A percentile compares a stretch with the other conserved stretches of the same genome.
Evolutionary conservation across 2,329 filamentous ascomycete genomes (phyloP).

Genomic region (Neopestalotiopsis rosae): DNA sequence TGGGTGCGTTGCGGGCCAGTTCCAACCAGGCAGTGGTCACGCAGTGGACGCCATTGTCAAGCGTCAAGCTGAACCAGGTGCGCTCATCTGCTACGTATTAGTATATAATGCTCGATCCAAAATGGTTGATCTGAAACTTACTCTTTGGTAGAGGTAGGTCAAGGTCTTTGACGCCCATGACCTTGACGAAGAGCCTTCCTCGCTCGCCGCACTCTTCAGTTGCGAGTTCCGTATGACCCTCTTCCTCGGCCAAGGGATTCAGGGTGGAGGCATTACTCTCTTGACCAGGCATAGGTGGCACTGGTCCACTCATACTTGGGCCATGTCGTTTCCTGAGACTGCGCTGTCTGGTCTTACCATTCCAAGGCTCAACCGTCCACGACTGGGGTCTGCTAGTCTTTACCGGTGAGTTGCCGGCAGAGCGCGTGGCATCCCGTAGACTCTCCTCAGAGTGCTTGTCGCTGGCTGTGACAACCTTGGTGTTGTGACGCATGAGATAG

Average conservation of each 20-base stretch:
- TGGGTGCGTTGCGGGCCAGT: slow-evolving; percentile 87
- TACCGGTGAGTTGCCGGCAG: slow-evolving; percentile 70
- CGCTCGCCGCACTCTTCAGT: slow-evolving; percentile 84
- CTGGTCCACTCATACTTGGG: slow-evolving; percentile 60
- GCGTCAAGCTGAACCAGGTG: slow-evolving; percentile 91
- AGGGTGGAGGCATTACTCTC: slow-evolving; percentile 77
- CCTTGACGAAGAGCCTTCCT: slow-evolving; percentile 94
- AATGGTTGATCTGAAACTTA: slow-evolving; percentile 52
- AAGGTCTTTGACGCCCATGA: slow-evolving; percentile 96
- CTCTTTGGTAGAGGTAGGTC: slow-evolving; percentile 90
- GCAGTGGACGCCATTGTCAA: slow-evolving; percentile 98
- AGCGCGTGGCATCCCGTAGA: slow-evolving; percentile 56
- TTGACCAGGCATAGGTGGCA: slow-evolving; percentile 86
- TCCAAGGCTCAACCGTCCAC: slow-evolving; percentile 98
- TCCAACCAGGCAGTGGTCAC: slow-evolving; percentile 97
- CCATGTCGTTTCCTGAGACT: slow-evolving; percentile 64
- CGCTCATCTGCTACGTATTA: slow-evolving; percentile 69
- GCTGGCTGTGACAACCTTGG: slow-evolving; percentile 93
- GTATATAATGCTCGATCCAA: neutral
- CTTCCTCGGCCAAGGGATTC: slow-evolving; percentile 73
- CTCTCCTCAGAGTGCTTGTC: slow-evolving; percentile 67
- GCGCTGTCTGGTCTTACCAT: slow-evolving; percentile 74
- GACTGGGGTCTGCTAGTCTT: slow-evolving; percentile 80
- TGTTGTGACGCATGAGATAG: slow-evolving; percentile 98
- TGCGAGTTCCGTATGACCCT: slow-evolving; percentile 56